Conservation (phyloP, 1,284 basidiomycete genomes). For the Leccinum fuscescens region DNA sequence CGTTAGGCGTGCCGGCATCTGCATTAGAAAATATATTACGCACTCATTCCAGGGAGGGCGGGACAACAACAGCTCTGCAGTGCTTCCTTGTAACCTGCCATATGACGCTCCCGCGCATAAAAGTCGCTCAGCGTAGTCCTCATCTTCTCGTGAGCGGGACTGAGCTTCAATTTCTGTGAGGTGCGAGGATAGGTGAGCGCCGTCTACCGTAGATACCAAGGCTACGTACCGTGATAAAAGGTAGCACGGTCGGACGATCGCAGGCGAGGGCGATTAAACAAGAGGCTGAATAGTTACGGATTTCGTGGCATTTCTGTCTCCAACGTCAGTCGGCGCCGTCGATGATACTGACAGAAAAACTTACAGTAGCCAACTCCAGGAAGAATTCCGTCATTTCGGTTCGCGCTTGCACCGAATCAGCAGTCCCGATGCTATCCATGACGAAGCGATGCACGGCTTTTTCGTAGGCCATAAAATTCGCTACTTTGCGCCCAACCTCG, state of each 20-base stretch:
- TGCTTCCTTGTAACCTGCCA: conserved; percentile 37
- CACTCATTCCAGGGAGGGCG: conserved; percentile 35
- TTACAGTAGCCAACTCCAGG: conserved; percentile 41
- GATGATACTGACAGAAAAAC: conserved; percentile 7
- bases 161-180: conserved; percentile 25
- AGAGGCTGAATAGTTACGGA: conserved; percentile 45
- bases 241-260: conserved; percentile 35
- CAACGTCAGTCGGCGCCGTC: conserved; percentile 2
- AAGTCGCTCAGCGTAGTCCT: conserved; percentile 23
- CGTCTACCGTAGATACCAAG: not conserved
- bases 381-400: conserved; percentile 39
- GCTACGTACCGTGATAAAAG: conserved; percentile 27
- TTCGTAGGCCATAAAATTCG: conserved; percentile 38
- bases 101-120: conserved; percentile 34
- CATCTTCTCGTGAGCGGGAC: conserved; percentile 25
- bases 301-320: conserved; percentile 40
- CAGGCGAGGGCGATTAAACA: conserved; percentile 38
- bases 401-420: conserved; percentile 20
- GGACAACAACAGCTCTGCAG: conserved; percentile 36
- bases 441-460: conserved; percentile 40
- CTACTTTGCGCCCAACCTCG: conserved; percentile 27
- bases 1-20: conserved; percentile 7
- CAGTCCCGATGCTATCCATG: conserved; percentile 37
- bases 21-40: not conserved
- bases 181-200: not conserved